Conservation (phyloP, 2,329 filamentous ascomycete genomes). For the Aspergillus pseudotamarii region DNA sequence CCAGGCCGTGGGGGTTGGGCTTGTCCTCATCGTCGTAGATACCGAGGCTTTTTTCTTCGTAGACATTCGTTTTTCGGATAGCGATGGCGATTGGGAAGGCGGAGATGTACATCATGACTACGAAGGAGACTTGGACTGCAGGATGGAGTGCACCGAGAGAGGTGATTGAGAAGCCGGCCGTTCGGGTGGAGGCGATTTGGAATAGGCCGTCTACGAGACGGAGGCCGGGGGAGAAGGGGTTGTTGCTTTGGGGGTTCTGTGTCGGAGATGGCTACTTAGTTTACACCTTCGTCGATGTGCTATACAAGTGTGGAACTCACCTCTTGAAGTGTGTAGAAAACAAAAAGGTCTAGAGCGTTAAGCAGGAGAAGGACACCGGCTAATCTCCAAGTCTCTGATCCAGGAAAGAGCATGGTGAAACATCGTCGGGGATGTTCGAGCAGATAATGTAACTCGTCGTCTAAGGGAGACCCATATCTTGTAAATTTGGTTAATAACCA, state of each 20-base stretch:
- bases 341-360: constrained; percentile 79
- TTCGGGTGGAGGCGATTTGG: constrained; percentile 84
- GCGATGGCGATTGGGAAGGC: constrained; percentile 95
- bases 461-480: constrained; percentile 66
- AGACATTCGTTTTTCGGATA: constrained; percentile 90
- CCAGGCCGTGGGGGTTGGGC: constrained; percentile 69
- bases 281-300: not conserved
- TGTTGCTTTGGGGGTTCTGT: not conserved
- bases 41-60: constrained; percentile 74
- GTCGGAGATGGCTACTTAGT: rapidly evolving
- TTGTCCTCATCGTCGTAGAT: constrained; percentile 58
- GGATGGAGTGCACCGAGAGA: constrained; percentile 78
- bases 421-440: constrained; percentile 92
- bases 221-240: constrained; percentile 38
- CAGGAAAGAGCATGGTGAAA: constrained; percentile 89
- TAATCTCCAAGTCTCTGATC: constrained; percentile 87
- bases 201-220: constrained; percentile 84
- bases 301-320: constrained; percentile 51
- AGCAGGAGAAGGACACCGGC: constrained; percentile 79
- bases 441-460: constrained; percentile 84
- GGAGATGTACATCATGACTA: constrained; percentile 99
- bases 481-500: constrained; percentile 74
- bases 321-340: constrained; percentile 82
- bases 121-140: constrained; percentile 89
- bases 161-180: constrained; percentile 83